These are phyloP conservation scores for Alternaria arbusti DNA, from an alignment of 2,329 filamentous ascomycete species.

Conservation along the genomic window DNA sequence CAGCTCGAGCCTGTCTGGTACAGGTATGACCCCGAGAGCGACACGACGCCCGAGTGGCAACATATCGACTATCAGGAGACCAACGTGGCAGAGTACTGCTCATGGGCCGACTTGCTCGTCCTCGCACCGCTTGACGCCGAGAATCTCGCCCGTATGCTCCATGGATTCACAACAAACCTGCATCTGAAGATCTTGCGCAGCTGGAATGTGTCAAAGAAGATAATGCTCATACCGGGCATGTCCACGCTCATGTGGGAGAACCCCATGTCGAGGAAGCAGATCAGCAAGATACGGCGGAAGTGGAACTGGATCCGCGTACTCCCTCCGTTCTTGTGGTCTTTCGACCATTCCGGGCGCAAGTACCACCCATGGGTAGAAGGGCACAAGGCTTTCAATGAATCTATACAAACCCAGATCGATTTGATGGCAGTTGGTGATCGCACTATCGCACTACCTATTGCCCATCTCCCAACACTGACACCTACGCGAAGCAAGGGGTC, in stretches of 20 bases:
- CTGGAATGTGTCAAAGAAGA: constrained; percentile 86
- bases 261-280: constrained; percentile 84
- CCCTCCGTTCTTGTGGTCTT: constrained; percentile 82
- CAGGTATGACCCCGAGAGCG: constrained; percentile 32
- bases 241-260: constrained; percentile 89
- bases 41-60: constrained; percentile 28
- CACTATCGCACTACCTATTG: constrained; percentile 53
- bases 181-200: constrained; percentile 81
- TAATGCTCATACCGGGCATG: constrained; percentile 87
- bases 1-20: constrained; percentile 41
- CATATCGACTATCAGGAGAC: constrained; percentile 49
- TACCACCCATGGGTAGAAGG: constrained; percentile 59
- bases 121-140: constrained; percentile 86
- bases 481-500: constrained; percentile 47
- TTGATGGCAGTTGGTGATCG: constrained; percentile 76
- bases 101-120: constrained; percentile 88
- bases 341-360: constrained; percentile 62
- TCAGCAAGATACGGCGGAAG: constrained; percentile 80
- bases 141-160: constrained; percentile 84
- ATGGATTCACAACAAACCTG: constrained; percentile 80
- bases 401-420: constrained; percentile 78
- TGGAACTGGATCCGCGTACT: constrained; percentile 89
- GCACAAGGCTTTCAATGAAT: constrained; percentile 74
- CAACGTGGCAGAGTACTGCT: constrained; percentile 72
- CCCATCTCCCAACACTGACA: constrained; percentile 41